phyloP scores from a whole-genome alignment of 2,329 filamentous ascomycete species.

The Colletotrichum viniferum region DNA sequence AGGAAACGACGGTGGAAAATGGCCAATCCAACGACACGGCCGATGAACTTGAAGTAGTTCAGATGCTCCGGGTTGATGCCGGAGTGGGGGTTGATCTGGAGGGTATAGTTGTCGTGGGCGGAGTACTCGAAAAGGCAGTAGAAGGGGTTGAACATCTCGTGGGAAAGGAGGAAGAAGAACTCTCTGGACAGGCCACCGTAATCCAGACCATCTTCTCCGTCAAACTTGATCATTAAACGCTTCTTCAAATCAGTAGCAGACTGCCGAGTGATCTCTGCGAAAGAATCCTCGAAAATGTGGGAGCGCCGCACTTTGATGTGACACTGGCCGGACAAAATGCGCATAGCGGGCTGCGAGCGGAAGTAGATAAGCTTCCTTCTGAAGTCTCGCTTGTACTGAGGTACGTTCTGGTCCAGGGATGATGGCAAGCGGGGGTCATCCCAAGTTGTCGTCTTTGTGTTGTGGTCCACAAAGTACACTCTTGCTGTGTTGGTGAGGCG shows the following conservation, averaged over 20 bases:
- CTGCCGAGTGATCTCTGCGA: constrained; percentile 97
- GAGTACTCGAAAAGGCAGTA: constrained; percentile 99
- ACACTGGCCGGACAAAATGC: constrained; percentile 94
- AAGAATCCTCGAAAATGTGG: constrained; percentile 98
- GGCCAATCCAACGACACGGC: constrained; percentile 91
- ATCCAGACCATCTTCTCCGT: constrained; percentile 96
- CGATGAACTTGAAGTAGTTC: constrained; percentile 99
- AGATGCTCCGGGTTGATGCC: constrained; percentile 99
- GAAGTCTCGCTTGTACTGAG: constrained; percentile 99
- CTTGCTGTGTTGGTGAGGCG: constrained; percentile 96
- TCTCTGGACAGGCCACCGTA: constrained; percentile 97
- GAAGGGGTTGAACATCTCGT: constrained; percentile 99
- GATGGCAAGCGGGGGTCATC: constrained; percentile 95
- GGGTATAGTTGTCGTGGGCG: constrained; percentile 98
- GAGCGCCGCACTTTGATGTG: constrained; percentile 97
- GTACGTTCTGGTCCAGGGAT: constrained; percentile 96
- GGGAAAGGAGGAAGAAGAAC: constrained; percentile 98
- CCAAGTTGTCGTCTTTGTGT: constrained; percentile 99
- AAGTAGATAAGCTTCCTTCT: constrained; percentile 98
- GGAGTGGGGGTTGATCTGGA: constrained; percentile 99
- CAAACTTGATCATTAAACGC: constrained; percentile 98
- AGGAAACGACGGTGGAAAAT: constrained; percentile 98
- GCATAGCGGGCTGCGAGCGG: constrained; percentile 93
- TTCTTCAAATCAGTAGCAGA: constrained; percentile 97
- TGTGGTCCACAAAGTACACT: constrained; percentile 99